Evolutionary conservation across 2,329 filamentous ascomycete species (phyloP).

Genomic region (Fusarium sp.): DNA sequence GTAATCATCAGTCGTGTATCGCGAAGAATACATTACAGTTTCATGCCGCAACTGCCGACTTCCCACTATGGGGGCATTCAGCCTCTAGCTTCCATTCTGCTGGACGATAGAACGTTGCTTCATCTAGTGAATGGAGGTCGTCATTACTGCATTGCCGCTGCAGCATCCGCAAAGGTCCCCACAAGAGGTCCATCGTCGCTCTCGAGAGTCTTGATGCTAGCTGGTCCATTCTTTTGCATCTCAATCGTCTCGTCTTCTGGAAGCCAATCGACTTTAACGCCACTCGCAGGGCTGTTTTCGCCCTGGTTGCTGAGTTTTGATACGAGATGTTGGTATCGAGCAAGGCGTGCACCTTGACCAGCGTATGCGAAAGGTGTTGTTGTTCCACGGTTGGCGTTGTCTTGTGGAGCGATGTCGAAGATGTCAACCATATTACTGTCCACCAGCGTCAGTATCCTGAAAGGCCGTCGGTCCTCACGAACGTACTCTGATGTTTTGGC

Average conservation of each 20-base stretch:
- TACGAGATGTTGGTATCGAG: conserved; percentile 71
- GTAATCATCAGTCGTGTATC: conserved; percentile 9
- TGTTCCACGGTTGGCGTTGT: conserved; percentile 51
- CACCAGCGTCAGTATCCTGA: conserved; percentile 14
- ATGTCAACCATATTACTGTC: conserved; percentile 74
- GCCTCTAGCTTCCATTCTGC: neutral
- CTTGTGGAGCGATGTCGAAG: conserved; percentile 71
- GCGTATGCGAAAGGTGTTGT: conserved; percentile 59
- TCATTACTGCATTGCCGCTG: conserved; percentile 59
- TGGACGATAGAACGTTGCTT: neutral
- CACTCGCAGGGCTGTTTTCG: conserved; percentile 52
- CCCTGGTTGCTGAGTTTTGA: conserved; percentile 66
- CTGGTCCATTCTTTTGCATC: conserved; percentile 52
- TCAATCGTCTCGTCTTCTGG: conserved; percentile 63
- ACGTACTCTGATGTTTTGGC: conserved; percentile 72
- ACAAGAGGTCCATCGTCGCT: conserved; percentile 59
- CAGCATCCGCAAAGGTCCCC: conserved; percentile 70
- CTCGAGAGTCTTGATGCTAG: conserved; percentile 50
- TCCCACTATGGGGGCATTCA: neutral
- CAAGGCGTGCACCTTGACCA: conserved; percentile 65
- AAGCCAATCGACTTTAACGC: conserved; percentile 66
- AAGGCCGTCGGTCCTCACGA: neutral
- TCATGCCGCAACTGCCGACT: conserved; percentile 13
- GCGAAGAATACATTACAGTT: neutral
- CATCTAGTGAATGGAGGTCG: neutral